Base-by-base conservation (phyloP, 768 basidiomycete genomes). In the Solioccasus polychromus region DNA sequence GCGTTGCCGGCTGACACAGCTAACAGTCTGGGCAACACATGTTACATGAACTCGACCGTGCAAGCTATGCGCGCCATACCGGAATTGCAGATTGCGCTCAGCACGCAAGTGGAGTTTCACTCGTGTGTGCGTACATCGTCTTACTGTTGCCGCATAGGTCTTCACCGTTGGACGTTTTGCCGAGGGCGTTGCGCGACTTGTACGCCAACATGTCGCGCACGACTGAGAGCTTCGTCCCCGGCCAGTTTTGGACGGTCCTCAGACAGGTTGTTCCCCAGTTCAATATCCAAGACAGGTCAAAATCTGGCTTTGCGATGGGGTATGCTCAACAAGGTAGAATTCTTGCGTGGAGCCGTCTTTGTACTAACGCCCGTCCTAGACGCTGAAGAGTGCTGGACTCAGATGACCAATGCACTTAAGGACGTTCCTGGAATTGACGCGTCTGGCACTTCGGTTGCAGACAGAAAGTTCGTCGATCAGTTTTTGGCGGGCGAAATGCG, bases 31-130 rank as follows among this genome's bases (percentile, higher is more conserved):
- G 93, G 95, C 28, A 97, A 97, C 62, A 97, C 94, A 0, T 97
- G 95, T 60, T 99, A 99, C 69, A 92, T 97, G 86, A 98, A 95
- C 62, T 83, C 96, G 1, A 92, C 90, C 2, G 73, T 98, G 2
- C 96, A 99, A 71, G 85, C 88, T n/a, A 77, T 99, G 51, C 87
- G 92, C 19, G 83, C 89, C 4, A 85, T 99, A 39, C 93, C 94
- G 2, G 92, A 96, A 56, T 77, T 99, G 5, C 85, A 88, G 58
- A 62, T 74, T 1, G 88, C 90, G 0, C 74, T 97, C 18, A 66
- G 65, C 57, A 67, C 69, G 80, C 86, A 60, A 53, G 79, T 66
- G 20, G n/a, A 23, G 4, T 19, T n/a, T 32, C 7, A 2, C 12
- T 2, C 3, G 26, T 35, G 38, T 20, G 8, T 24, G 11, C 5